Evolutionary conservation across 1,284 basidiomycete species (phyloP).

Genomic region (Ganoderma lingzhi): DNA sequence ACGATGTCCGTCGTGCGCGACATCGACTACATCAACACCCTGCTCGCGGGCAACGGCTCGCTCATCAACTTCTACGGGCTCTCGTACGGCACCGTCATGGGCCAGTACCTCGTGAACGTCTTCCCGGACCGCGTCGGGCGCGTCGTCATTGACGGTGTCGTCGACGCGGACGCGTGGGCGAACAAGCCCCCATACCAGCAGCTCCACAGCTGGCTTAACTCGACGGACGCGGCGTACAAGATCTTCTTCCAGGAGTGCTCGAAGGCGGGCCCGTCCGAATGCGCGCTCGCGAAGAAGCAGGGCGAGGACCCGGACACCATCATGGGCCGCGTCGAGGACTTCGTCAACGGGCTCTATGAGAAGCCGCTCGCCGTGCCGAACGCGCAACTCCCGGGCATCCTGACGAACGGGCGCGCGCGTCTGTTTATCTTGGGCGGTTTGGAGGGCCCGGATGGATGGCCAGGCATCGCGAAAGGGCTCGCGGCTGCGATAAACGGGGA

Average conservation of each 20-base stretch:
- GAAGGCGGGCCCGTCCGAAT: slow-evolving; percentile 43
- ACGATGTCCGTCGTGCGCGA: slow-evolving; percentile 52
- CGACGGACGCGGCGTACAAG: slow-evolving; percentile 44
- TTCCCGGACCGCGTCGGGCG: slow-evolving; percentile 37
- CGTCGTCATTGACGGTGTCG: slow-evolving; percentile 37
- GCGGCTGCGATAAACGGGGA: slow-evolving; percentile 39
- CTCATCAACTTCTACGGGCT: slow-evolving; percentile 45
- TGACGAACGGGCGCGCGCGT: slow-evolving; percentile 46
- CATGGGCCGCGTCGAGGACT: slow-evolving; percentile 42
- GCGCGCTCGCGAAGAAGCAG: slow-evolving; percentile 39
- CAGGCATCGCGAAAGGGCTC: slow-evolving; percentile 24
- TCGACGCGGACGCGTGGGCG: slow-evolving; percentile 38
- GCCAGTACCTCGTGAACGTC: slow-evolving; percentile 40
- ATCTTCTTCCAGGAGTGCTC: slow-evolving; percentile 46
- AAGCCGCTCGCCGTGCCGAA: slow-evolving; percentile 42
- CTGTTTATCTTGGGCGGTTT: slow-evolving; percentile 36
- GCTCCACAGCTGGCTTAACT: slow-evolving; percentile 42
- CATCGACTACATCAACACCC: slow-evolving; percentile 49
- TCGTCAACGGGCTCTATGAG: slow-evolving; percentile 44
- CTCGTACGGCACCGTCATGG: slow-evolving; percentile 38
- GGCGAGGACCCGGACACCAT: slow-evolving; percentile 41
- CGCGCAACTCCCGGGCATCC: slow-evolving; percentile 40
- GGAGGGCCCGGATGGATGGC: slow-evolving; percentile 29
- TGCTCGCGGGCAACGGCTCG: slow-evolving; percentile 49
- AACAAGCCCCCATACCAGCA: slow-evolving; percentile 46